Base-by-base conservation (phyloP, 2,329 filamentous ascomycete genomes). In the Trichoderma lentiforme region DNA sequence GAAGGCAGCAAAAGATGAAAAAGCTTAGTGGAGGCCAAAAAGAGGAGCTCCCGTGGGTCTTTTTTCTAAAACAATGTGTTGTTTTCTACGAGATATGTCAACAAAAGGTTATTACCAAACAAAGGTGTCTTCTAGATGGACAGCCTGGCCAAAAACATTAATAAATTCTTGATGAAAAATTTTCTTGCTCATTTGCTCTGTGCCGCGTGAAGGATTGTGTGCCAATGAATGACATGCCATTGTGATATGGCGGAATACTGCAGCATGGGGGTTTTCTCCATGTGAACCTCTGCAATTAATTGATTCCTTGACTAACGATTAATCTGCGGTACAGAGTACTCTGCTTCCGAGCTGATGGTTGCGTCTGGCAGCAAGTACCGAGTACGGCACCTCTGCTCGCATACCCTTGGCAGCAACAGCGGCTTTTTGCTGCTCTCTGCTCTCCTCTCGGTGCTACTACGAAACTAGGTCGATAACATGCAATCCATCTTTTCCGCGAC, bases 11-110 rank as follows among this genome's bases (percentile, higher is more conserved):
- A 58, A n/a, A 36, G n/a, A 62, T 32, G 8, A 30, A 70, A 63
- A 64, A 70, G 62, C 15, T 36, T 26, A 43, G 58, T 65, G 61
- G 69, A 71, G 68, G 68, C 47, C 51, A 64, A 72, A 65, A 72
- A 72, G 65, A 70, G 64, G 65, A 72, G 71, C 65, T 67, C 65
- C 56, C 64, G 58, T 68, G 71, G 65, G 71, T 62, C 64, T 69
- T 61, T 53, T 51, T 47, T 65, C 21, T 47, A 69, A 32, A 70
- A 69, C 43, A 36, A 36, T 28, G 63, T 62, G 53, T 47, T 71
- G 39, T 61, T 58, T 58, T 66, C 63, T 61, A 67, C 70, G 70
- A 71, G 39, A 72, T 61, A 72, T 68, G 58, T 51, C 70, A 61
- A 61, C 36, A 39, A 71, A 66, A 71, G 47, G 63, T 47, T 58